These are phyloP conservation scores for Zanthoxylum bungeanum DNA, from an alignment of 345 rosid genomes.

Conservation along the genomic window DNA sequence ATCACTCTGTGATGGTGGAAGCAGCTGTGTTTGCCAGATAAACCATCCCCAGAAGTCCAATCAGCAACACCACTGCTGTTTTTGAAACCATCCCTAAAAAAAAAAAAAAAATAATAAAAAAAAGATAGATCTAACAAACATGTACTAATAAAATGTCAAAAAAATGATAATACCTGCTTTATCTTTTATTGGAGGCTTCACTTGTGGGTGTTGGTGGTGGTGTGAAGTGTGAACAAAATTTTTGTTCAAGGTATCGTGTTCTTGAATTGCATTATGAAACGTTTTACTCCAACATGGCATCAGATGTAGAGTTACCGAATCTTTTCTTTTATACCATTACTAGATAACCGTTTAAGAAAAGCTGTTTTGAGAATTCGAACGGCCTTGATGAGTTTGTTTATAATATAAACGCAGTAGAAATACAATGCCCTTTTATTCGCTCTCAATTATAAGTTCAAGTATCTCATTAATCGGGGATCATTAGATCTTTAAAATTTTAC, in stretches of 20 bases:
- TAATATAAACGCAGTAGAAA: too few relatives aligned
- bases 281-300: not conserved
- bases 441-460: too few relatives aligned
- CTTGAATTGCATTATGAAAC: not conserved
- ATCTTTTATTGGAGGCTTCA: not conserved
- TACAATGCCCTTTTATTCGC: too few relatives aligned
- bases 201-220: too few relatives aligned
- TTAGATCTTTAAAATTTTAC: too few relatives aligned
- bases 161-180: not conserved
- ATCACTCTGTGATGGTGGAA: conserved; percentile 9
- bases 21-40: conserved; percentile 29
- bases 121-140: not conserved
- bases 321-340: conserved; percentile 1
- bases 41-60: conserved; percentile 40
- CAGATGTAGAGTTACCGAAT: not conserved
- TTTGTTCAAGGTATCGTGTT: too few relatives aligned
- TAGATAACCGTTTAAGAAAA: not conserved
- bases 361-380: too few relatives aligned
- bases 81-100: conserved; percentile 24
- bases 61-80: conserved; percentile 21
- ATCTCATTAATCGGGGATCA: too few relatives aligned
- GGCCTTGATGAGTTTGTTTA: too few relatives aligned
- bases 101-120: not conserved
- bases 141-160: not conserved
- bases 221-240: too few relatives aligned